These are phyloP conservation scores for Rhizopogon sp. DNA, from an alignment of 768 basidiomycete species.

Conservation along the genomic window DNA sequence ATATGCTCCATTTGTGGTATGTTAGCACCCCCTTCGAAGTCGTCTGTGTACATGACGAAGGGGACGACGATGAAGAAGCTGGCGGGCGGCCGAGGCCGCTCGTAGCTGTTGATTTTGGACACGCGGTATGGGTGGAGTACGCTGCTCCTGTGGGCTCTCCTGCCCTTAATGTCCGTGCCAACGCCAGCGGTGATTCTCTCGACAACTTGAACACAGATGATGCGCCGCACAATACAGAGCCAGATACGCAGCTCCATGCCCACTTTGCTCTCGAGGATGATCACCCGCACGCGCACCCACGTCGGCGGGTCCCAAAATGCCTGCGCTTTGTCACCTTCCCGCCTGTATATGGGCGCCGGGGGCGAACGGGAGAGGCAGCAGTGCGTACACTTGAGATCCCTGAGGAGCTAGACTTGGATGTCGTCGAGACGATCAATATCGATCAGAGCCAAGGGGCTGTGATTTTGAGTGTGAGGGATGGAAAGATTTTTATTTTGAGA, in stretches of 20 bases:
- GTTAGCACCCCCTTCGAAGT: constrained; percentile 69
- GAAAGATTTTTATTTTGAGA: constrained; percentile 69
- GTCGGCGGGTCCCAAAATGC: constrained; percentile 37
- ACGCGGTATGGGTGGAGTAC: constrained; percentile 80
- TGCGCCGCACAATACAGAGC: neutral
- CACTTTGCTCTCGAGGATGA: neutral
- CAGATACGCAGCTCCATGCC: neutral
- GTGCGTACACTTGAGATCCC: constrained; percentile 63
- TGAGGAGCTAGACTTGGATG: constrained; percentile 56
- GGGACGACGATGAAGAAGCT: constrained; percentile 25
- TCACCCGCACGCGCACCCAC: constrained; percentile 10
- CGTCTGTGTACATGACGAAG: constrained; percentile 54
- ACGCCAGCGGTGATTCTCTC: neutral
- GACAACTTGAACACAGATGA: neutral
- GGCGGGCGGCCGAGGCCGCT: constrained; percentile 57
- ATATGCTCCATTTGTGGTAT: constrained; percentile 67
- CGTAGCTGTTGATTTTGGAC: constrained; percentile 84
- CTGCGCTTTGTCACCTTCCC: constrained; percentile 72
- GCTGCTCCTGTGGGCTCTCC: constrained; percentile 10
- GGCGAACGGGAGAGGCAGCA: constrained; percentile 32
- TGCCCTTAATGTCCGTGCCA: neutral
- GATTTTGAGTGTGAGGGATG: constrained; percentile 61
- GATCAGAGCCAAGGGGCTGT: constrained; percentile 74
- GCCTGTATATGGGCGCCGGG: constrained; percentile 29
- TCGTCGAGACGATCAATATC: constrained; percentile 72